Evolutionary conservation across 176 grass and related monocot genomes (phyloP).

Genomic region (Oryza officinalis): DNA sequence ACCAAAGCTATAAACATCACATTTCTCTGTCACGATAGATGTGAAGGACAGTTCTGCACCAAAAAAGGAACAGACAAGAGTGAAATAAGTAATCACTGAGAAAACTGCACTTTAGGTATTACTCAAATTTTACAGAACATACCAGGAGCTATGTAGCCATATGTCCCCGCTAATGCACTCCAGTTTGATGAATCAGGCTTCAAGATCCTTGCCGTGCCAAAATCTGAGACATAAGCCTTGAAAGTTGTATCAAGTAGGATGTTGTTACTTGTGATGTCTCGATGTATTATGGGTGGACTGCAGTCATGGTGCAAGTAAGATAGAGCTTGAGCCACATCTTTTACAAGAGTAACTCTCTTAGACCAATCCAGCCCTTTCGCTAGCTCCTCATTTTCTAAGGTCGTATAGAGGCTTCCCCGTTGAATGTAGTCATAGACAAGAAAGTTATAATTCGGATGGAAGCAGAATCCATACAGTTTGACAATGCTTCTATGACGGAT

Average conservation of each 20-base stretch:
- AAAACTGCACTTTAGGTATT: no score
- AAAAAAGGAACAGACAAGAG: not conserved
- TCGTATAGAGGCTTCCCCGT: no score
- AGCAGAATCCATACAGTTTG: no score
- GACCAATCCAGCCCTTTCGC: no score
- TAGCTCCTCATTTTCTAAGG: no score
- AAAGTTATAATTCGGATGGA: no score
- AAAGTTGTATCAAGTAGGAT: not conserved
- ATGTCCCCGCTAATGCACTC: not conserved
- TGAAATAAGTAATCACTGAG: no score
- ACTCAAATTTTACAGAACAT: not conserved
- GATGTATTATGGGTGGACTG: conserved; percentile 17
- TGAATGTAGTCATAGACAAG: no score
- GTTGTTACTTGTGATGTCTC: conserved; percentile 29
- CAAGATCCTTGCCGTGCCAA: not conserved
- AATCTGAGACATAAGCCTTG: conserved; percentile 33
- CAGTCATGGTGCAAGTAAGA: conserved; percentile 23
- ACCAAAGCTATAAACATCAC: conserved; percentile 12
- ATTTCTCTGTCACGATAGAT: not conserved
- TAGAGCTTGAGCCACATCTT: no score
- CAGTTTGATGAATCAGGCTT: no score
- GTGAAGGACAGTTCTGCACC: not conserved
- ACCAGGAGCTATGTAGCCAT: not conserved
- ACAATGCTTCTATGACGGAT: no score
- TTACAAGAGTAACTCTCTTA: no score